Base-by-base conservation (phyloP, 441 rosid species). In the Pelargonium cotyledonis region DNA sequence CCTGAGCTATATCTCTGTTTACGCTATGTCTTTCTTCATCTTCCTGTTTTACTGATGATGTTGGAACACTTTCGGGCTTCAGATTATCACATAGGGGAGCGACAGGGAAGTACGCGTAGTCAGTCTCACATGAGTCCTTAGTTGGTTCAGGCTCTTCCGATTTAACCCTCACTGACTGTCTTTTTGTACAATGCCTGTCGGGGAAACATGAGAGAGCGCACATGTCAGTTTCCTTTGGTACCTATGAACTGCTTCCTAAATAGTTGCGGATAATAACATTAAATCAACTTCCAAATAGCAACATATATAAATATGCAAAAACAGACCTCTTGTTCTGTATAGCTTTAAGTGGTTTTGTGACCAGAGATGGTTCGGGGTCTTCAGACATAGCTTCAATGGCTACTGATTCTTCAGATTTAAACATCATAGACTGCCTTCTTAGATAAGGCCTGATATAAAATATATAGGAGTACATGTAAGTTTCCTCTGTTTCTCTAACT, bases 1-100 rank as follows among this genome's bases (percentile, higher is more conserved):
- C 80, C 70, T 60, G 77, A 70, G 72, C 65, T 65, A 79, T 79
- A 68, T 57, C 68, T 73, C 69, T 41, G 35, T 47, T 9, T 31
- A 3, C 57, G 65, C 35, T 44, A 53, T 77, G 64, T 68, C 70
- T 55, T 71, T 79, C 82, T 60, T 44, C 65, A 9, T 67, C 40
- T 68, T 80, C 74, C 65, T 70, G 69, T 23, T 67, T 35, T 14
- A 65, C 73, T 40, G 66, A 65, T 67, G 53, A 47, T 55, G 67
- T 41, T 61, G 38, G 68, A 55, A 69, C 57, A 53, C 19, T 75
- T 51, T 63, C 63, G 14, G 8, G 53, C 6, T 29, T 72, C 55
- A 31, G 60, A 19, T 53, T 15, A 15, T 51, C 58, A 9, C 18
- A 51, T 14, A 51, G 29, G 53, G 74, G 70, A 72, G 84, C 66